phyloP scores from a whole-genome alignment of 1,284 basidiomycete species.

The Tilletia horrida region DNA sequence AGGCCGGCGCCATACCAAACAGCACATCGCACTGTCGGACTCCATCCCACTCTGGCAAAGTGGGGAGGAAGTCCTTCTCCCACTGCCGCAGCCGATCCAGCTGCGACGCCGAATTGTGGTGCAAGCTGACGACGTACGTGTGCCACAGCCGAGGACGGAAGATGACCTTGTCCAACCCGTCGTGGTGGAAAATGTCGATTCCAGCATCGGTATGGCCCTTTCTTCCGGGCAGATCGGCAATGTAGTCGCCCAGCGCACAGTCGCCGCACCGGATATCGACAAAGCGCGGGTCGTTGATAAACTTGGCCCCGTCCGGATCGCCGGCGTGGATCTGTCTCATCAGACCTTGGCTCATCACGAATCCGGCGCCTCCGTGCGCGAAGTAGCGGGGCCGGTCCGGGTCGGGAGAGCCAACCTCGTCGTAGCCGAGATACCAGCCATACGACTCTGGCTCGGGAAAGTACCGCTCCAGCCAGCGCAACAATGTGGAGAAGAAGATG shows the following conservation, averaged over 20 bases:
- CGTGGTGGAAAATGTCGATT: neutral
- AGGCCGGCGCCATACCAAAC: neutral
- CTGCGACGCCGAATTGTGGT: neutral
- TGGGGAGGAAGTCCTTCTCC: neutral
- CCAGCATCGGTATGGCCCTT: neutral
- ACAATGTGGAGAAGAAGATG: neutral
- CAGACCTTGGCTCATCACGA: neutral
- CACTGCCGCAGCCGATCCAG: neutral
- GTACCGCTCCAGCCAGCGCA: neutral
- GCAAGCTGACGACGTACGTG: slow-evolving; percentile 2
- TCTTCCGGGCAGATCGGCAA: neutral
- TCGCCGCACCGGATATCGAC: neutral
- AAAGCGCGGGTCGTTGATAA: neutral
- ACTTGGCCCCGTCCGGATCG: neutral
- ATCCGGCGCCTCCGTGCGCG: neutral
- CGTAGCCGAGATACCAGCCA: neutral
- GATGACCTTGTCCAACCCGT: slow-evolving; percentile 3
- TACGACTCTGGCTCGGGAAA: neutral
- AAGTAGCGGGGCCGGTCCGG: neutral
- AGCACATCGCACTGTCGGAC: neutral
- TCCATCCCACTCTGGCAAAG: neutral
- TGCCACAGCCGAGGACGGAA: neutral
- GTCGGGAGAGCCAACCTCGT: neutral
- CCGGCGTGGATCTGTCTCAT: neutral
- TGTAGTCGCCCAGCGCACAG: neutral